These are phyloP conservation scores for Lachnellula suecica DNA, from an alignment of 2,329 filamentous ascomycete genomes.

Conservation along the genomic window DNA sequence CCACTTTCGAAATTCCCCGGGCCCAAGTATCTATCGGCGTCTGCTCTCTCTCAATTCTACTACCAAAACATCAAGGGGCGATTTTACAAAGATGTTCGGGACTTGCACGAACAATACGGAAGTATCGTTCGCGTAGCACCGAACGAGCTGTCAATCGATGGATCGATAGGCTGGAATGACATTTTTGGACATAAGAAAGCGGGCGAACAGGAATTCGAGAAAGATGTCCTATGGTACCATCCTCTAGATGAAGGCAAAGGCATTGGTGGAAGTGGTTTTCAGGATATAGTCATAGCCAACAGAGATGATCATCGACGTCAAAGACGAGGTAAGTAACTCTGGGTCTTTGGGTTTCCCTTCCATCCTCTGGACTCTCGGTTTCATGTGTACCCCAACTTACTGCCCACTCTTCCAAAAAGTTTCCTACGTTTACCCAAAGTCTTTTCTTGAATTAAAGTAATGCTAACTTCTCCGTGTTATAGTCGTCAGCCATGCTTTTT, in stretches of 20 bases:
- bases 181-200: not conserved
- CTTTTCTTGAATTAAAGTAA: no score
- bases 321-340: no score
- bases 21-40: constrained; percentile 19
- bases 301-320: constrained; percentile 27
- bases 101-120: constrained; percentile 6
- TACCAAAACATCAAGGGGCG: not conserved
- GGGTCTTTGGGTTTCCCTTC: no score
- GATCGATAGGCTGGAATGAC: not conserved
- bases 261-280: not conserved
- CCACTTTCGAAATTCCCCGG: constrained; percentile 32
- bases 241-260: not conserved
- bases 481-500: constrained; percentile 33
- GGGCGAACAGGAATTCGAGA: not conserved
- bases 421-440: no score
- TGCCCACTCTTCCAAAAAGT: no score
- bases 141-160: constrained; percentile 30
- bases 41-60: not conserved
- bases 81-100: not conserved
- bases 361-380: no score
- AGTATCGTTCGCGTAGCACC: constrained; percentile 18
- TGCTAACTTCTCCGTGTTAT: no score
- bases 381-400: no score
- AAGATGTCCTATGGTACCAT: not conserved
- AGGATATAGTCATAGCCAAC: not conserved